A percentile compares a stretch with the other conserved stretches of the same genome.
Evolutionary conservation across 2,329 filamentous ascomycete species (phyloP).

Genomic region (Pestalotiopsis sp.): DNA sequence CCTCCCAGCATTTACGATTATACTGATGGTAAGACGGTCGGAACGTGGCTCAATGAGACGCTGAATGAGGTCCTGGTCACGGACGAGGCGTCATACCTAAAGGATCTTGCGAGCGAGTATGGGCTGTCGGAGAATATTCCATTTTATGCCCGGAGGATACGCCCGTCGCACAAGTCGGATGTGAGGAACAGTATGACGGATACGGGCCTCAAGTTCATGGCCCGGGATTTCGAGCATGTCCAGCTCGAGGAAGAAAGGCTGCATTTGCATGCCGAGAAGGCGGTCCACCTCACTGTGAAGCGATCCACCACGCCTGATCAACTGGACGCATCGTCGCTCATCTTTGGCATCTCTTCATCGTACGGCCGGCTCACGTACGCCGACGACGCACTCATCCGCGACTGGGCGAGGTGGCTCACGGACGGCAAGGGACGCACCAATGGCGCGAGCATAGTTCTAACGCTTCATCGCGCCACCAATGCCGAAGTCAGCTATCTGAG

Average conservation of each 20-base stretch:
- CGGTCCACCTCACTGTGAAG: constrained; percentile 37
- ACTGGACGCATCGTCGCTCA: constrained; percentile 40
- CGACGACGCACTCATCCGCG: constrained; percentile 41
- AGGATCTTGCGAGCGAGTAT: constrained; percentile 27
- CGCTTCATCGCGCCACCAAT: constrained; percentile 41
- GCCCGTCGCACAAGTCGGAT: constrained; percentile 16
- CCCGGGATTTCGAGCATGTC: constrained; percentile 20
- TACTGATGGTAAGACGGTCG: constrained; percentile 27
- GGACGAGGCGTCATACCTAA: constrained; percentile 27
- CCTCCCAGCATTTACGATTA: constrained; percentile 24
- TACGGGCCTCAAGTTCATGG: constrained; percentile 19
- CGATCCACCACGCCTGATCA: constrained; percentile 32
- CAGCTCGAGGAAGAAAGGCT: constrained; percentile 21
- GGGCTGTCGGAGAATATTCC: constrained; percentile 26
- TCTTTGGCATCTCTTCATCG: constrained; percentile 49
- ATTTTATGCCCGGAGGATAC: constrained; percentile 26
- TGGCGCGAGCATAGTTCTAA: constrained; percentile 45
- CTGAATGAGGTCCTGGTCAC: constrained; percentile 9
- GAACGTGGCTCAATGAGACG: constrained; percentile 22
- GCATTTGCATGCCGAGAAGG: constrained; percentile 21
- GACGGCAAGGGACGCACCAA: constrained; percentile 42
- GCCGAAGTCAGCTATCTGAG: constrained; percentile 35
- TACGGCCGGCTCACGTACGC: constrained; percentile 41
- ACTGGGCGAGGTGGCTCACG: constrained; percentile 51
- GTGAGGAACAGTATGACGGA: constrained; percentile 26